A percentile compares a stretch with the other conserved stretches of the same genome.
Conservation (phyloP, 106 monocot genomes). For the Iris macrosiphon region DNA sequence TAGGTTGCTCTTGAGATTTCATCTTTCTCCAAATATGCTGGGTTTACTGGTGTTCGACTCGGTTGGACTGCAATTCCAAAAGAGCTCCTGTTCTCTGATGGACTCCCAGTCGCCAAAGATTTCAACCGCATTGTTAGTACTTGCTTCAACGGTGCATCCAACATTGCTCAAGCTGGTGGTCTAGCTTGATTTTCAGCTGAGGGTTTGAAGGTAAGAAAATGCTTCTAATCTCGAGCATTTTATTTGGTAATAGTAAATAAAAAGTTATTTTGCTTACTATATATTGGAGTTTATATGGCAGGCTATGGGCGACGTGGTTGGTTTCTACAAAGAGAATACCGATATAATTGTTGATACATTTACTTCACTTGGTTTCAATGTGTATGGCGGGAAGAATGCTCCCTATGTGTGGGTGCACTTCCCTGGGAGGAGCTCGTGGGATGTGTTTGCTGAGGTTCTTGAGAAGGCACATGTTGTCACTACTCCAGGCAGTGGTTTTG, state of each 20-base stretch:
- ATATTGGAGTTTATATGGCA: constrained; percentile 16
- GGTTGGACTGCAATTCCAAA: constrained; percentile 95
- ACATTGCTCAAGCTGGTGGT: constrained; percentile 82
- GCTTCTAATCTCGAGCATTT: too few species aligned
- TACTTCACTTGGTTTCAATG: constrained; percentile 73
- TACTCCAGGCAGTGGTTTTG: constrained; percentile 95
- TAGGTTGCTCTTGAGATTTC: constrained; percentile 94
- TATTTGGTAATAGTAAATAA: too few species aligned
- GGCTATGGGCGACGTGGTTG: constrained; percentile 72
- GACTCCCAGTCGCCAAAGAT: constrained; percentile 82
- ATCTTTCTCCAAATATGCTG: constrained; percentile 94
- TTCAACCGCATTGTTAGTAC: constrained; percentile 93
- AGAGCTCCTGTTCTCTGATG: constrained; percentile 78
- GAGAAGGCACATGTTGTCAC: constrained; percentile 91
- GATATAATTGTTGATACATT: constrained; percentile 77
- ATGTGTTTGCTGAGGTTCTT: constrained; percentile 91
- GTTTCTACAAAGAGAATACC: constrained; percentile 87
- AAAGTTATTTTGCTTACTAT: neutral
- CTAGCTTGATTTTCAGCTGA: constrained; percentile 79
- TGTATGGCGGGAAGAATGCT: constrained; percentile 89
- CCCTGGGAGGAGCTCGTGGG: constrained; percentile 85
- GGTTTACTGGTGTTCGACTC: constrained; percentile 95
- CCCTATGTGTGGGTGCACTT: constrained; percentile 98
- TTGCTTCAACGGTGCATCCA: constrained; percentile 92
- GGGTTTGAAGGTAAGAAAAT: constrained; percentile 87